phyloP scores from a whole-genome alignment of 2,329 filamentous ascomycete species.

The Trichoderma simmonsii region DNA sequence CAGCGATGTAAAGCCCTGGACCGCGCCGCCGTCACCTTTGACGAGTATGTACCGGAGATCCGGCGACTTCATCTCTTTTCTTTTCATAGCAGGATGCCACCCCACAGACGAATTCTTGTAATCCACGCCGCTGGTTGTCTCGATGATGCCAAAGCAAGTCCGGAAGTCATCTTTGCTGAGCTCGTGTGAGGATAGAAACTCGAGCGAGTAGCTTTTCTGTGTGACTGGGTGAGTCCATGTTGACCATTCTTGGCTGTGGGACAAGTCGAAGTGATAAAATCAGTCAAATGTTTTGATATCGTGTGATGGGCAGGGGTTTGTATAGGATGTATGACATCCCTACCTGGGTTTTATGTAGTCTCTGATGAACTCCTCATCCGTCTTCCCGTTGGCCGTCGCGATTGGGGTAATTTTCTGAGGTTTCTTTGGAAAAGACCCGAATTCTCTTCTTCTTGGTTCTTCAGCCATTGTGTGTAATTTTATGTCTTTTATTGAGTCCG shows the following conservation, averaged over 20 bases:
- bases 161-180: constrained; percentile 45
- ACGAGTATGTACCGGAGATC: constrained; percentile 69
- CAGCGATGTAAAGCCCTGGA: constrained; percentile 61
- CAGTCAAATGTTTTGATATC: not conserved
- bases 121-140: constrained; percentile 60
- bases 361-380: constrained; percentile 46
- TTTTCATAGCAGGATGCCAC: constrained; percentile 62
- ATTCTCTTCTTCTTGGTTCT: not conserved
- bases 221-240: constrained; percentile 53
- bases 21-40: constrained; percentile 29
- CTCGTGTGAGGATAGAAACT: constrained; percentile 39
- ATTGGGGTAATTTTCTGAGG: constrained; percentile 35
- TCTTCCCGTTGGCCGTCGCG: constrained; percentile 46
- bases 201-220: constrained; percentile 40
- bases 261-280: not conserved
- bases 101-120: constrained; percentile 61
- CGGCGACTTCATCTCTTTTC: constrained; percentile 63
- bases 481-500: not conserved
- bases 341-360: constrained; percentile 49
- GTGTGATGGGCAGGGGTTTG: not conserved
- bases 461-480: not conserved
- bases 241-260: constrained; percentile 27
- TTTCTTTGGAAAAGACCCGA: not conserved
- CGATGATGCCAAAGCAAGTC: constrained; percentile 55
- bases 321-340: not conserved